phyloP scores from a whole-genome alignment of 2,329 filamentous ascomycete genomes.

The Microcera coccophila region DNA sequence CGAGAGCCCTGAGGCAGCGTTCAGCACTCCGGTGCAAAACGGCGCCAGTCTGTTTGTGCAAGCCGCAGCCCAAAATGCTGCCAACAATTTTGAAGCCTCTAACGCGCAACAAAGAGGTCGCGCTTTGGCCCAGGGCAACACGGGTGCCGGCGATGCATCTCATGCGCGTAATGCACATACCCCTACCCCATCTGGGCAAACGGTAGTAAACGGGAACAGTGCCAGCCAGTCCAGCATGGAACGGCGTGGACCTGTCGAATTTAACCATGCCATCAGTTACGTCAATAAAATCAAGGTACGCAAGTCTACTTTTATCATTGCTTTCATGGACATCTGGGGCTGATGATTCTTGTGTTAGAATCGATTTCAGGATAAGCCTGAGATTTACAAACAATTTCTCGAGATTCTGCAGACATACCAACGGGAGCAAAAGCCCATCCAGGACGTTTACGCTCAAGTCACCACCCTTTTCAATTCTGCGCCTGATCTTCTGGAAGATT shows the following conservation, averaged over 20 bases:
- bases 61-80: slow-evolving; percentile 36
- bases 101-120: slow-evolving; percentile 31
- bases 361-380: slow-evolving; percentile 90
- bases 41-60: slow-evolving; percentile 47
- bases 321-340: neutral
- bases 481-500: slow-evolving; percentile 92
- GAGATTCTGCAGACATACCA: slow-evolving; percentile 98
- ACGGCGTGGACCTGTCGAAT: slow-evolving; percentile 91
- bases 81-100: slow-evolving; percentile 32
- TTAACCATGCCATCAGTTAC: slow-evolving; percentile 98
- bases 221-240: slow-evolving; percentile 63
- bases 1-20: slow-evolving; percentile 60
- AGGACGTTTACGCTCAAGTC: slow-evolving; percentile 96
- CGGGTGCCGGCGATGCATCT: slow-evolving; percentile 41
- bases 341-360: slow-evolving; percentile 56
- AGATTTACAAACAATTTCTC: slow-evolving; percentile 98
- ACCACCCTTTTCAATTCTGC: slow-evolving; percentile 90
- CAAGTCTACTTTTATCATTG: slow-evolving; percentile 9
- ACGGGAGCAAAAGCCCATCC: slow-evolving; percentile 94
- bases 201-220: slow-evolving; percentile 58
- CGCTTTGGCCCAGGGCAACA: slow-evolving; percentile 24
- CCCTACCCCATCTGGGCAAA: slow-evolving; percentile 56
- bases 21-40: slow-evolving; percentile 54
- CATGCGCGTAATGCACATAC: slow-evolving; percentile 54
- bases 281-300: slow-evolving; percentile 98